Evolutionary conservation across 2,329 filamentous ascomycete genomes (phyloP).

Genomic region (Colletotrichum lupini): DNA sequence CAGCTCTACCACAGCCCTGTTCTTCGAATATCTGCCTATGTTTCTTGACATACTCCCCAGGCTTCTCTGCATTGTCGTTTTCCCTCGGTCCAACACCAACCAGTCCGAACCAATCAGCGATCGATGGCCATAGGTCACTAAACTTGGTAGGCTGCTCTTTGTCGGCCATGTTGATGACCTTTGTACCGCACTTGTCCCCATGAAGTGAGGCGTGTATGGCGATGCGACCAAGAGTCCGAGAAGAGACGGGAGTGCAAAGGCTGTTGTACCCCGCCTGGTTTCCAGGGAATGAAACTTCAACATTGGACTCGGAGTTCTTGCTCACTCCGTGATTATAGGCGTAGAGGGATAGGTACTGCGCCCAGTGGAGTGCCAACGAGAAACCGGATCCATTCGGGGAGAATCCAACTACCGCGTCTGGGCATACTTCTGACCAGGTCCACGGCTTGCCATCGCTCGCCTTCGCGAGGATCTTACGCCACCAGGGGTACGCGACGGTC

Average conservation of each 20-base stretch:
- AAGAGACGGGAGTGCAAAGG: constrained; percentile 47
- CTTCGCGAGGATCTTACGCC: constrained; percentile 43
- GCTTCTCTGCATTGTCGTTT: constrained; percentile 29
- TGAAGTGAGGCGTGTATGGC: constrained; percentile 45
- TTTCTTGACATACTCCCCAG: constrained; percentile 45
- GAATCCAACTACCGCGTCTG: constrained; percentile 51
- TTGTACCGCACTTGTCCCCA: constrained; percentile 40
- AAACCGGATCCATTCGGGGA: constrained; percentile 51
- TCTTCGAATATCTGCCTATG: constrained; percentile 44
- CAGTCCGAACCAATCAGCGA: constrained; percentile 47
- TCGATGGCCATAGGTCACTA: constrained; percentile 44
- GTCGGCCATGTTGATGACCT: constrained; percentile 48
- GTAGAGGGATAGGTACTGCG: constrained; percentile 51
- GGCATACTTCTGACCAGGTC: constrained; percentile 52
- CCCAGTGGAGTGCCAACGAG: constrained; percentile 52
- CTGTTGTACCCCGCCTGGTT: constrained; percentile 39
- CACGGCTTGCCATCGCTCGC: constrained; percentile 44
- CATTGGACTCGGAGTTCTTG: rapidly evolving
- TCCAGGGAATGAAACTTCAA: constrained; percentile 44
- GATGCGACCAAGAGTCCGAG: constrained; percentile 43
- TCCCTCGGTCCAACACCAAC: constrained; percentile 39
- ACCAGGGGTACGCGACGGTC: constrained; percentile 49
- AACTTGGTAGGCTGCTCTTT: constrained; percentile 40
- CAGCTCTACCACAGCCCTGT: constrained; percentile 39
- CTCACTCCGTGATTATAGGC: constrained; percentile 41